Conservation (phyloP, 73 alveolate genomes). For the Tetrahymena malaccensis region DNA sequence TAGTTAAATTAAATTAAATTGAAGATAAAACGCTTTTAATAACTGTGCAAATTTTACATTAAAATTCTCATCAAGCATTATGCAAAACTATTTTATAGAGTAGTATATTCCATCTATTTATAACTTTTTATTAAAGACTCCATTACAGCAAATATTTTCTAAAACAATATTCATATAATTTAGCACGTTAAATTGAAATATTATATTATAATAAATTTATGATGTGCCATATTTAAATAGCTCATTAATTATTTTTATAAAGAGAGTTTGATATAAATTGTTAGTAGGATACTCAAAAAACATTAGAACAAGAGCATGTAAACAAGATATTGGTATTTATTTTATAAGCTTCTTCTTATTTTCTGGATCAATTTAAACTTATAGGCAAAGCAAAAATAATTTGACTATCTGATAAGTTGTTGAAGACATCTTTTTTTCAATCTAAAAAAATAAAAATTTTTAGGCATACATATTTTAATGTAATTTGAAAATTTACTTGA, state of each 20-base stretch:
- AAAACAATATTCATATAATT: background rate
- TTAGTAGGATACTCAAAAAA: background rate
- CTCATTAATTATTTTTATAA: background rate
- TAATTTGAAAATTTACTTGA: background rate
- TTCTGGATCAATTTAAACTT: background rate
- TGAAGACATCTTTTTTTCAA: background rate
- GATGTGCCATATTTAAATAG: background rate
- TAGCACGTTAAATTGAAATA: background rate
- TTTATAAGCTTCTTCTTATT: background rate
- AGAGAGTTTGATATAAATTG: background rate
- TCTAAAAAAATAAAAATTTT: background rate
- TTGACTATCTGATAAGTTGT: background rate
- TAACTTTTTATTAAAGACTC: background rate
- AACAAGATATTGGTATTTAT: background rate
- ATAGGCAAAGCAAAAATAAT: background rate
- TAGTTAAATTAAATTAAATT: background rate
- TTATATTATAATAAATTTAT: background rate
- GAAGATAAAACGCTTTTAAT: background rate
- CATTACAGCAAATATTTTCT: background rate
- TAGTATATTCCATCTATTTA: background rate
- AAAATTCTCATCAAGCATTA: background rate
- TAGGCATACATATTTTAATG: background rate
- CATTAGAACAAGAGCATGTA: background rate
- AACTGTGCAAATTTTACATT: background rate
- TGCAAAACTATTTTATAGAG: background rate